Evolutionary conservation across 805 yeast genomes (phyloP).

Genomic region (Sporopachydermia lactativora): DNA sequence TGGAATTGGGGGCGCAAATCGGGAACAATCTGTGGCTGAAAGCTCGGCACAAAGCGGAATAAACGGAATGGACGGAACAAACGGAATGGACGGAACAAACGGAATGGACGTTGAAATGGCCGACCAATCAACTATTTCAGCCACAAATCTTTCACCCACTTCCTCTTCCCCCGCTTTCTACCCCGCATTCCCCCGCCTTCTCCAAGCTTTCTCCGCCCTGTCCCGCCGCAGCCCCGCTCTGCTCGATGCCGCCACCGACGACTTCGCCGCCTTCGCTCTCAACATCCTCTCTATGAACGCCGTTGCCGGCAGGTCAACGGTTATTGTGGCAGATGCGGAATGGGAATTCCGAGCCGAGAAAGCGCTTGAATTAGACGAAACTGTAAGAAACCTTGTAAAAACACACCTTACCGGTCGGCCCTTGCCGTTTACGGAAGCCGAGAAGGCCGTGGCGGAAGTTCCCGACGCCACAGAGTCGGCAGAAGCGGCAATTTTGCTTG

Average conservation of each 20-base stretch:
- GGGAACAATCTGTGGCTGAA: too few relatives aligned
- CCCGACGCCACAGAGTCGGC: too few relatives aligned
- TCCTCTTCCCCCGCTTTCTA: too few relatives aligned
- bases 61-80: too few relatives aligned
- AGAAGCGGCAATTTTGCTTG: background rate
- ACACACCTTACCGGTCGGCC: constrained; percentile 14
- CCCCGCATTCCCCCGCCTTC: background rate
- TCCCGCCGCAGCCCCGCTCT: background rate
- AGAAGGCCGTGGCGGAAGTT: too few relatives aligned
- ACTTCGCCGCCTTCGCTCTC: constrained; percentile 16
- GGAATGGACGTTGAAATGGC: background rate
- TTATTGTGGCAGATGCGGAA: constrained; percentile 53
- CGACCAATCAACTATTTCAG: background rate
- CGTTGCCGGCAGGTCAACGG: constrained; percentile 33
- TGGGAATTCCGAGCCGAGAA: constrained; percentile 61
- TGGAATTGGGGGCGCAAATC: too few relatives aligned
- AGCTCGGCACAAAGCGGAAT: background rate
- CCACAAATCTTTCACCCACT: too few relatives aligned
- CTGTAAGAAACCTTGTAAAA: constrained; percentile 25
- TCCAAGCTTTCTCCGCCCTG: background rate
- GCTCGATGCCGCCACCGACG: background rate
- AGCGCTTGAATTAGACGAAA: constrained; percentile 47
- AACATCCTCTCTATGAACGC: constrained; percentile 57
- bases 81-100: too few relatives aligned
- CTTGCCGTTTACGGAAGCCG: too few relatives aligned